These are phyloP conservation scores for Capsicum rhomboideum DNA, from an alignment of 257 asterid genomes.

Conservation along the genomic window DNA sequence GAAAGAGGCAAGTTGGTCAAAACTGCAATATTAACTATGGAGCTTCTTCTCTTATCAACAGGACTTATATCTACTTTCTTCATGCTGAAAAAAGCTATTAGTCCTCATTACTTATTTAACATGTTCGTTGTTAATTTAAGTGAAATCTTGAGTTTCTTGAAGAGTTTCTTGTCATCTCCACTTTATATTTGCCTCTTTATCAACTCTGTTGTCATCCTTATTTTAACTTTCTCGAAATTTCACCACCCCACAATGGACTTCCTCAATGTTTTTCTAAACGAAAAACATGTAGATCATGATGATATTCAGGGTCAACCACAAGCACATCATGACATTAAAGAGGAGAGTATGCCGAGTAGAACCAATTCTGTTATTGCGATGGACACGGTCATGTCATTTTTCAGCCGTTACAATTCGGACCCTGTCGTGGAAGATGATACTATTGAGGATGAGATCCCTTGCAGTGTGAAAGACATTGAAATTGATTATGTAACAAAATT, in stretches of 20 bases:
- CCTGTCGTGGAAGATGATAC: not conserved
- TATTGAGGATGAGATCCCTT: not conserved
- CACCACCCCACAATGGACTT: slow-evolving; percentile 14
- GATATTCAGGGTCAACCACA: not conserved
- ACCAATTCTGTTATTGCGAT: not conserved
- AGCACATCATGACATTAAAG: not conserved
- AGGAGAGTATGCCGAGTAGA: not conserved
- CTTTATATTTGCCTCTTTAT: slow-evolving; percentile 33
- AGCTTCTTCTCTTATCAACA: slow-evolving; percentile 34
- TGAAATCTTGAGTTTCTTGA: slow-evolving; percentile 15
- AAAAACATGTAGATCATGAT: not conserved
- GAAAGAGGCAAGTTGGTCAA: slow-evolving; percentile 21
- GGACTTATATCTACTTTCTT: slow-evolving; percentile 25
- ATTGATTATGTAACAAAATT: not conserved
- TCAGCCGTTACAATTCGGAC: not conserved
- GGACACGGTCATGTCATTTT: not conserved
- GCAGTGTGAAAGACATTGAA: not conserved
- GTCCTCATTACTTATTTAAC: slow-evolving; percentile 15
- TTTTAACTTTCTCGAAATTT: slow-evolving; percentile 29
- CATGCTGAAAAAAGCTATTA: slow-evolving; percentile 25
- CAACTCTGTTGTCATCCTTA: slow-evolving; percentile 27
- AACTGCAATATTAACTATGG: slow-evolving; percentile 23
- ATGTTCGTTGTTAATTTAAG: slow-evolving; percentile 19
- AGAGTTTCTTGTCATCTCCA: slow-evolving; percentile 33
- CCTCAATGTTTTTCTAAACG: not conserved